Conservation (phyloP, 2,329 filamentous ascomycete species). For the Aspergillus vadensis region DNA sequence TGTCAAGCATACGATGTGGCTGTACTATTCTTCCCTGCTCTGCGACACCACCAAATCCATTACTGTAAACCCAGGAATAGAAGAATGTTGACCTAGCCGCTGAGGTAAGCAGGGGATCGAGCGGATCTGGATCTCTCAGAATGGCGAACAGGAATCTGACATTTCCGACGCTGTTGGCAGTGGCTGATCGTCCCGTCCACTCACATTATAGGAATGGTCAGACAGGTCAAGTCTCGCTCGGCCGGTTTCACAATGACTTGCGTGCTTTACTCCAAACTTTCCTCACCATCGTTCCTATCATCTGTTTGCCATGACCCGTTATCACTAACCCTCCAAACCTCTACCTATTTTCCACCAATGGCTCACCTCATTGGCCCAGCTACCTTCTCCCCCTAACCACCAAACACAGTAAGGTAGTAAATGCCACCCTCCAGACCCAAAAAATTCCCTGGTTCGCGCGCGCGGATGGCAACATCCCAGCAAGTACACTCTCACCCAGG, state of each 20-base stretch:
- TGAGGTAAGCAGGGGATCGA: no score
- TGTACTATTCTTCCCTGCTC: no score
- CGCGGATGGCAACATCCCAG: conserved; percentile 2
- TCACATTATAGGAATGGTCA: not conserved
- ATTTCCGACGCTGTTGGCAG: not conserved
- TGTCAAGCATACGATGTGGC: no score
- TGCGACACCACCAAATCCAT: no score
- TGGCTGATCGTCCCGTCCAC: not conserved
- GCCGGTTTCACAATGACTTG: not conserved
- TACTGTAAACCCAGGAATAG: no score
- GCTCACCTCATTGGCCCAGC: not conserved
- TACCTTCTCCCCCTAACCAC: not conserved
- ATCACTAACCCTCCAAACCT: not conserved
- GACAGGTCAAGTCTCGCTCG: not conserved
- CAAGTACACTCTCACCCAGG: not conserved
- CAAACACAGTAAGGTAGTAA: not conserved
- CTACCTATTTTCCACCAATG: not conserved
- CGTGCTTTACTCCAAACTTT: not conserved
- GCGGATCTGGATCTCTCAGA: no score
- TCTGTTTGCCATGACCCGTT: not conserved
- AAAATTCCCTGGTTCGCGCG: not conserved
- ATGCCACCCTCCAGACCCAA: not conserved
- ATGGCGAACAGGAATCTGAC: no score
- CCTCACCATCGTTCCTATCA: not conserved
- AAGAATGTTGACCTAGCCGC: no score